Base-by-base conservation (phyloP, 305 asterid genomes). In the Plantago coronopus region DNA sequence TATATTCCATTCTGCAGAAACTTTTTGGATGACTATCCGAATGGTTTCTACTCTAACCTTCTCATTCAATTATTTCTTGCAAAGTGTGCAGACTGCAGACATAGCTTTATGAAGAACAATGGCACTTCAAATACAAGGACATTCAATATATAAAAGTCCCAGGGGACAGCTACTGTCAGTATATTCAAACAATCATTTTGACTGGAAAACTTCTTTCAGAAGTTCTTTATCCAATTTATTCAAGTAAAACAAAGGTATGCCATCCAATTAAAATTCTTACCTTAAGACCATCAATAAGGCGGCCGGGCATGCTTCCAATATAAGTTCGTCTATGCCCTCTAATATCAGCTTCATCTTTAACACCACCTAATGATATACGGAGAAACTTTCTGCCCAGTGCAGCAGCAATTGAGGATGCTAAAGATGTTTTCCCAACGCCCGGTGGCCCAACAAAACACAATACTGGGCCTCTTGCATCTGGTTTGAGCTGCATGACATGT, bases 401-500 rank as follows among this genome's bases (percentile, higher is more conserved):
- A 77, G 95, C 78, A 55, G 97, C 96, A 69, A 94, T 87, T 10
- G 99, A 89, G 54, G 99, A 85, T 64, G 97, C 99, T 74, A 94
- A 82, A 62, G 99, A 94, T 57, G 99, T 94, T 84, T 94, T 94
- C 56, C 99, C 99, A 58, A 94, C 96, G 78, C 99, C 99, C 20
- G 97, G 99, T 74, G 99, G 99, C 63, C 99, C 99, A 71, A 94
- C 97, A 76, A 94, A 89, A 77, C 97, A 94, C 85, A 94, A 75
- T 48, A 94, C 84, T 17, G 97, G 99, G 66, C 99, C 96, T 80
- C 93, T 89, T 13, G 97, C 96, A 79, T 94, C 97, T 58, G 97
- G 95, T 80, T 89, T 94, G 69, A 94, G 96, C 99, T 89, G 96
- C 73, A 79, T 63, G 48, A 58, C 59, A 68, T 44, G 55, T 74